phyloP scores from a whole-genome alignment of 768 basidiomycete genomes.

The Mycena leptocephala region DNA sequence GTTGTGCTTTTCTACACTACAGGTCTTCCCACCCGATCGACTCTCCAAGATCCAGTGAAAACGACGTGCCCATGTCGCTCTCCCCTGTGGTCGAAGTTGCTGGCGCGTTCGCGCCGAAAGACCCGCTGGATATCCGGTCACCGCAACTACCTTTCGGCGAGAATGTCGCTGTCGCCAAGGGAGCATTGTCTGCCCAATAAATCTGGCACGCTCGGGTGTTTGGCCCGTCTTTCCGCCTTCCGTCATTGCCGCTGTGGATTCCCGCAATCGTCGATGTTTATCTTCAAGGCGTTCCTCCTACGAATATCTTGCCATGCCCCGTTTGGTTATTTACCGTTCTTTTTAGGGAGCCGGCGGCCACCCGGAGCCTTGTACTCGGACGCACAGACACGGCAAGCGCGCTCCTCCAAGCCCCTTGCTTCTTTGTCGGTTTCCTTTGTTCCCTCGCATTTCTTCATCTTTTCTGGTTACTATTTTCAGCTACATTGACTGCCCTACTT shows the following conservation, averaged over 20 bases:
- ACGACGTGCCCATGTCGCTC: slow-evolving; percentile 45
- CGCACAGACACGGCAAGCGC: slow-evolving; percentile 29
- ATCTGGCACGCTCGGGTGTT: slow-evolving; percentile 21
- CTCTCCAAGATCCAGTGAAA: slow-evolving; percentile 47
- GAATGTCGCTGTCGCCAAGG: slow-evolving; percentile 56
- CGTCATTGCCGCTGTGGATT: slow-evolving; percentile 7
- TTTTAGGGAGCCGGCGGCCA: slow-evolving; percentile 26
- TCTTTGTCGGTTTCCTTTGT: slow-evolving; percentile 24
- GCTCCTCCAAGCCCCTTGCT: slow-evolving; percentile 27
- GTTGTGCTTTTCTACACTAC: slow-evolving; percentile 39
- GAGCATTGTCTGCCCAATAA: slow-evolving; percentile 40
- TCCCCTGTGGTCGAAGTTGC: slow-evolving; percentile 41
- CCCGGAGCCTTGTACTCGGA: slow-evolving; percentile 17
- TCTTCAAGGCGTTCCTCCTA: slow-evolving; percentile 22
- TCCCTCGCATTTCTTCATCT: not conserved
- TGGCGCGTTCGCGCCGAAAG: slow-evolving; percentile 52
- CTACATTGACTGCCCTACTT: slow-evolving; percentile 24
- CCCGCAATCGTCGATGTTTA: slow-evolving; percentile 21
- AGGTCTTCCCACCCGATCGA: slow-evolving; percentile 49
- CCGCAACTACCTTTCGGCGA: slow-evolving; percentile 63
- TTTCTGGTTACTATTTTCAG: slow-evolving; percentile 14
- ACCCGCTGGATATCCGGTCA: slow-evolving; percentile 55
- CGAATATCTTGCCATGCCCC: slow-evolving; percentile 33
- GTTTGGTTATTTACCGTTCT: slow-evolving; percentile 30
- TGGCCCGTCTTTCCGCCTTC: slow-evolving; percentile 17